Evolutionary conservation across 768 basidiomycete species (phyloP), one percentile per base, ranked within the genome.

Genomic region (Coprinopsis marcescibilis): DNA sequence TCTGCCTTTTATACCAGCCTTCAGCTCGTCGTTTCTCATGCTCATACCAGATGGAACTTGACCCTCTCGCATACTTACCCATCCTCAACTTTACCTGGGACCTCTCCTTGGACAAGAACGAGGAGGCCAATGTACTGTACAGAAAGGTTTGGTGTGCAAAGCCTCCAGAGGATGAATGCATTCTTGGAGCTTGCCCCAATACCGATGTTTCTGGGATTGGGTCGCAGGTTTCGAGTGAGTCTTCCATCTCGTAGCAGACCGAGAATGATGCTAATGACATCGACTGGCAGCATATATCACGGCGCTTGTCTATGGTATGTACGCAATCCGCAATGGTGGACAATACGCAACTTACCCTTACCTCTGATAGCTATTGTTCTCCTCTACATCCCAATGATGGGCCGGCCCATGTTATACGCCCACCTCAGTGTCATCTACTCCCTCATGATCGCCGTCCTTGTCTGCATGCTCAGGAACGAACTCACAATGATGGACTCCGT

Each of bases 201-300:
- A 29, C 44, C 8, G 57, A 57, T 43, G 54, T 57, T 17, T 55
- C 57, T 11, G 57, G 57, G 2, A 34, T 57, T 27, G 57, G 56
- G 3, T 50, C 53, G 24, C 54, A 57, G 26, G 32, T 57, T 14
- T 57, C 57, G 12, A 29, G 57, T 55, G 30, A 44, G 57, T 47
- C 7, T 41, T 12, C 21, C 30, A 25, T 15, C 10, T n/a, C 19
- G 20, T 12, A 7, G 3, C n/a, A n/a, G 36, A n/a, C 10, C 15
- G 4, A 23, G 11, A 8, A 5, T 12, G 12, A 15, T 40, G 4
- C 10, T 8, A 20, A n/a, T n/a, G n/a, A 11, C 6, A 24, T 17
- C 8, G 6, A n/a, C 20, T 23, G 7, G 10, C 14, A 47, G 45
- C 40, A 7, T 47, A 47, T 39, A 39, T 39, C 17, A 47, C 45